Percentiles rank a stretch among this genome's conserved stretches.
Conservation (phyloP, 306 rosid species). For the Sophora flavescens region DNA sequence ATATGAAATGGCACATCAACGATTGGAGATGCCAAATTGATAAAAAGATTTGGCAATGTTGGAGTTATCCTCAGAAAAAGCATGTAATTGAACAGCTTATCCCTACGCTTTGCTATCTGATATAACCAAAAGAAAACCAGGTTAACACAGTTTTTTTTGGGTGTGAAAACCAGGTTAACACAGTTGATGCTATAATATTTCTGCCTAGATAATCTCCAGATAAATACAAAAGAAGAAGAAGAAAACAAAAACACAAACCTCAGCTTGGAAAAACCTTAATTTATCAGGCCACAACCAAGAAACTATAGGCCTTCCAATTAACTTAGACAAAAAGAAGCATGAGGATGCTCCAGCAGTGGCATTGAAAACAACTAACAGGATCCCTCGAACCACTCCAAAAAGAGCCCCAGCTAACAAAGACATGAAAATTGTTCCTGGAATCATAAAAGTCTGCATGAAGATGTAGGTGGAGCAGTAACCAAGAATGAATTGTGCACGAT, state of each 20-base stretch:
- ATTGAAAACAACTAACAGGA: slow-evolving; percentile 83
- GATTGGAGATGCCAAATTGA: slow-evolving; percentile 97
- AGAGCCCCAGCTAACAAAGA: slow-evolving; percentile 98
- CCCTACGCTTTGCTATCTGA: slow-evolving; percentile 91
- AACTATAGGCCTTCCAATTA: slow-evolving; percentile 91
- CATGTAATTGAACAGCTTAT: slow-evolving; percentile 95
- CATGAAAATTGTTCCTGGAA: slow-evolving; percentile 97
- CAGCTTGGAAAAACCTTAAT: slow-evolving; percentile 87
- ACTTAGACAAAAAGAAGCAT: slow-evolving; percentile 88
- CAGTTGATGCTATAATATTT: neutral
- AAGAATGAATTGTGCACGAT: slow-evolving; percentile 80
- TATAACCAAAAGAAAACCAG: slow-evolving; percentile 9
- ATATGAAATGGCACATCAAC: slow-evolving; percentile 93
- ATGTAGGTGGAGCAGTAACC: slow-evolving; percentile 96
- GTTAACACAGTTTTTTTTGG: slow-evolving; percentile 34
- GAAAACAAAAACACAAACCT: slow-evolving; percentile 63
- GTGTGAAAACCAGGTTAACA: slow-evolving; percentile 29
- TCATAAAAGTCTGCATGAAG: slow-evolving; percentile 99
- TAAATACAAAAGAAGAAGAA: neutral
- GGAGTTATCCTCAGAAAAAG: slow-evolving; percentile 97
- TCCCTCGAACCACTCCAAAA: slow-evolving; percentile 80
- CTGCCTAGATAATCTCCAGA: neutral
- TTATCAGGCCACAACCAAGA: slow-evolving; percentile 94
- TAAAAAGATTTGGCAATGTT: slow-evolving; percentile 91
- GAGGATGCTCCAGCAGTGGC: slow-evolving; percentile 97